These are phyloP conservation scores for Paracorniculantispora psalliotae DNA, from an alignment of 2,329 filamentous ascomycete species.

Conservation along the genomic window DNA sequence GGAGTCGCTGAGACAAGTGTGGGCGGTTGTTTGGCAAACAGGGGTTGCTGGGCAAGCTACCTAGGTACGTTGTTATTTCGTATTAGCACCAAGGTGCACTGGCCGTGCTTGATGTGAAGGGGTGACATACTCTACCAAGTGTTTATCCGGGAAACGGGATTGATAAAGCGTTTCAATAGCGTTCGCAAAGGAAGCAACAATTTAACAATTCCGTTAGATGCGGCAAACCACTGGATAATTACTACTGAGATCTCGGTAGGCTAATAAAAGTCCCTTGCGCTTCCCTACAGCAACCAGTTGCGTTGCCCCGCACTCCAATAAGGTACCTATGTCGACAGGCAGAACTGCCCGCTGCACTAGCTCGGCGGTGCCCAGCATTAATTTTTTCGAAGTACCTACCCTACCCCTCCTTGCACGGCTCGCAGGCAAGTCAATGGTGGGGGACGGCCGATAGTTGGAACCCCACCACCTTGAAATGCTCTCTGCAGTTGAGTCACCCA, in stretches of 20 bases:
- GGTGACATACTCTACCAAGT: too few relatives aligned
- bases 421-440: constrained; percentile 2
- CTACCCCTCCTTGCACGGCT: background rate
- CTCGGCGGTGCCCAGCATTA: background rate
- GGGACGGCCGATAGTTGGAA: background rate
- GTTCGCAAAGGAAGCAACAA: too few relatives aligned
- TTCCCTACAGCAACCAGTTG: background rate
- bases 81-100: too few relatives aligned
- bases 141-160: too few relatives aligned
- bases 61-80: too few relatives aligned
- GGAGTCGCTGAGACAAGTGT: background rate
- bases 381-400: background rate
- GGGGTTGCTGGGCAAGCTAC: background rate
- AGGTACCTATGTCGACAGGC: too few relatives aligned
- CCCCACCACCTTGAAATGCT: constrained; percentile 3
- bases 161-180: too few relatives aligned
- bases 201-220: too few relatives aligned
- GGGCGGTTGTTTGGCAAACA: constrained; percentile 3
- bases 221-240: too few relatives aligned
- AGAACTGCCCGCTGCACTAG: background rate
- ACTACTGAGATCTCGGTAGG: too few relatives aligned
- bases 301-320: background rate
- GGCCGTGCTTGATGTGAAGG: too few relatives aligned
- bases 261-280: too few relatives aligned
- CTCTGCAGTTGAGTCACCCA: constrained; percentile 9